Evolutionary conservation across 1,139 yeast genomes (phyloP), one percentile per base, ranked within the genome.

Genomic region (Lodderomyces jiufengensis): DNA sequence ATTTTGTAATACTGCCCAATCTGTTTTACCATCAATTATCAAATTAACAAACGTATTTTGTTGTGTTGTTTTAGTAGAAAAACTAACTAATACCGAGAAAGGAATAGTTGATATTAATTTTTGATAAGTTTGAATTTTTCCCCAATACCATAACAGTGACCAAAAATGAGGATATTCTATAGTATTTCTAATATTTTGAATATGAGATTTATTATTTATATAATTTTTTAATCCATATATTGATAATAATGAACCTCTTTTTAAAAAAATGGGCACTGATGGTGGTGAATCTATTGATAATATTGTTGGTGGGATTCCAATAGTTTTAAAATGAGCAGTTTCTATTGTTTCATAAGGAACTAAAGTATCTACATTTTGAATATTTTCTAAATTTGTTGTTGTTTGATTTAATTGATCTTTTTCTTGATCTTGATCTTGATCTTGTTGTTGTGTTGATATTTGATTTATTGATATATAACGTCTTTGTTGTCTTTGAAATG

Each of bases 1-100:
- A 3, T 63, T 57, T 30, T 71, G 61, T 32, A 80, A 59, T 3
- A 80, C 42, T 1, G 82, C 82, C 84, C 84, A 80, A 47, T 80
- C 86, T 18, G 57, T 57, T 1, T 72, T 57, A 1, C 86, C 86
- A 44, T 80, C 83, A 38, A 80, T 52, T 5, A 60, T 46, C 25
- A 80, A 43, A 29, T 61, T 61, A 9, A 66, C 66, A 47, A 74
- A 70, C 11, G 76, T 59, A 34, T 56, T 66, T 8, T 18, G 20
- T 18, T 5, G 5, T 5, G 22, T 12, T 3, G 7, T 8, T 12
- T 21, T 26, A 13, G 14, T 15, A 9, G 51, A 47, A 2, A 48
- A 25, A 26, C 64, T 44, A 24, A 36, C 60, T 36, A 76, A 54
- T 21, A 72, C 40, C 9, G 70, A 68, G 33, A 70, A 55, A 9